A percentile compares a stretch with the other conserved stretches of the same genome.
Evolutionary conservation across 176 grass and related monocot species (phyloP).

Genomic region (Oryza meyeriana): DNA sequence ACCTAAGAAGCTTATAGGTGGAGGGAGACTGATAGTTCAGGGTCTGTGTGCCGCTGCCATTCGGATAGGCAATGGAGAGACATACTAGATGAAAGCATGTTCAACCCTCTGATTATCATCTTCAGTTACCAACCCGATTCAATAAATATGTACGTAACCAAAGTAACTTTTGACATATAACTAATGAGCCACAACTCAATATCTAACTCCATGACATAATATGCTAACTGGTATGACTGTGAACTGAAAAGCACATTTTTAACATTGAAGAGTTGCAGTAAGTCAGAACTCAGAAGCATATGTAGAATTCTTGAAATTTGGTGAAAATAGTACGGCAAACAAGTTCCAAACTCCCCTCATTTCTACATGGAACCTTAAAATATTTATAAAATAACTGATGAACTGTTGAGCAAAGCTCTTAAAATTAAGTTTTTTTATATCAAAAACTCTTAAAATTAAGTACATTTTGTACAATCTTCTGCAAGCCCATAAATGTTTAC

Average conservation of each 20-base stretch:
- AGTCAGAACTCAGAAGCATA: background rate
- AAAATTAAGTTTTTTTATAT: too few relatives aligned
- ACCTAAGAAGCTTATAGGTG: background rate
- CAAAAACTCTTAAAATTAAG: too few relatives aligned
- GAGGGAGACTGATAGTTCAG: background rate
- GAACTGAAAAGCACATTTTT: constrained; percentile 9
- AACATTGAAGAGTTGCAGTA: background rate
- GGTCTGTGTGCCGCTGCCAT: background rate
- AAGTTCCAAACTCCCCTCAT: background rate
- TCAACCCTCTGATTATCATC: background rate
- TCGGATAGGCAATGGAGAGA: background rate
- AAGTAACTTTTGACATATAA: background rate
- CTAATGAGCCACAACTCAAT: too few relatives aligned
- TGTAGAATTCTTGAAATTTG: background rate
- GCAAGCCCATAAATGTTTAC: too few relatives aligned
- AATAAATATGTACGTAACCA: background rate
- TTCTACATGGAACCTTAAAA: too few relatives aligned
- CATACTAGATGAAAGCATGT: background rate
- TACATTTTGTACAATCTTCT: too few relatives aligned
- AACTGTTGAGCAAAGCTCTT: too few relatives aligned
- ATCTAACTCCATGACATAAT: background rate
- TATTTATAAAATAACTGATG: background rate
- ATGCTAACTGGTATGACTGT: background rate
- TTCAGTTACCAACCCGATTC: background rate
- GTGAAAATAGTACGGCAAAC: background rate